phyloP scores from a whole-genome alignment of 805 yeast genomes.

The Kodamaea neixiangensis region DNA sequence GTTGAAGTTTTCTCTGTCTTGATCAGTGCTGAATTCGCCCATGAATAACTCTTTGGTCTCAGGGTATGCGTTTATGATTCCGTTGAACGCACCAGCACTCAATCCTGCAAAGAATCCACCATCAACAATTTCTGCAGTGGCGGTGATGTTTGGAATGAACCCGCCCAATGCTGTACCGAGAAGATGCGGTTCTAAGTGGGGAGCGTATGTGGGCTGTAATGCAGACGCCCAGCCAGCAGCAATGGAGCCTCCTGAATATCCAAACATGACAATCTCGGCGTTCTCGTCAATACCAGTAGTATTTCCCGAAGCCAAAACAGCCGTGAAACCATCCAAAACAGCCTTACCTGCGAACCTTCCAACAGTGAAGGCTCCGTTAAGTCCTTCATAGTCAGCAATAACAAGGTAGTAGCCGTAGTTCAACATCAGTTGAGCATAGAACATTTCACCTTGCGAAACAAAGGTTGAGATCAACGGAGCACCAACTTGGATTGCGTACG shows the following conservation, averaged over 20 bases:
- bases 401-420: slow-evolving; percentile 23
- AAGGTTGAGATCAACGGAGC: slow-evolving; percentile 8
- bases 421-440: slow-evolving; percentile 16
- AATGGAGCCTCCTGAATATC: slow-evolving; percentile 29
- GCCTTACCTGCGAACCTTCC: slow-evolving; percentile 23
- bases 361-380: slow-evolving; percentile 20
- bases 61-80: slow-evolving; percentile 36
- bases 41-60: slow-evolving; percentile 12
- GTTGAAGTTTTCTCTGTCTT: slow-evolving; percentile 4
- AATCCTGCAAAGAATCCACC: slow-evolving; percentile 32
- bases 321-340: slow-evolving; percentile 21
- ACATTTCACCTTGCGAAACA: slow-evolving; percentile 18
- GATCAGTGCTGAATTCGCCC: not conserved
- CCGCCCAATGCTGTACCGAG: slow-evolving; percentile 40
- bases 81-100: slow-evolving; percentile 29
- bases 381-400: slow-evolving; percentile 25
- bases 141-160: slow-evolving; percentile 33
- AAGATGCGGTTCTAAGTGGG: slow-evolving; percentile 17
- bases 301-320: slow-evolving; percentile 17
- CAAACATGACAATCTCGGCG: slow-evolving; percentile 22
- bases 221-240: slow-evolving; percentile 28
- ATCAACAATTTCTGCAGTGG: slow-evolving; percentile 25
- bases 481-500: slow-evolving; percentile 22
- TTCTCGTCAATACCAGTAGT: slow-evolving; percentile 21
- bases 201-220: slow-evolving; percentile 26